phyloP scores from a whole-genome alignment of 1,139 yeast species.

The Hanseniaspora sp. region DNA sequence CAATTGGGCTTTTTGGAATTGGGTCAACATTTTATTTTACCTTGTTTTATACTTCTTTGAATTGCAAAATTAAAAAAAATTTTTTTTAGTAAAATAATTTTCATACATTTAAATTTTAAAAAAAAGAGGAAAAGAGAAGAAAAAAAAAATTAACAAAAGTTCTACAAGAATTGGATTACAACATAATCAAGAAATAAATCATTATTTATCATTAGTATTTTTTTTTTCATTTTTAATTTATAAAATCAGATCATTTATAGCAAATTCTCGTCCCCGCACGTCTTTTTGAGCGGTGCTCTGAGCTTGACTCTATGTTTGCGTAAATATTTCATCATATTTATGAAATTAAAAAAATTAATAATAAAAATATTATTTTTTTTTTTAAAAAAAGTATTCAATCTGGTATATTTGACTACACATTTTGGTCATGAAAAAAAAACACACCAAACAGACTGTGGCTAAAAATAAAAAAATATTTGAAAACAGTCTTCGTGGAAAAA shows the following conservation, averaged over 20 bases:
- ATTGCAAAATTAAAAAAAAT: constrained; percentile 31
- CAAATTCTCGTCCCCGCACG: constrained; percentile 42
- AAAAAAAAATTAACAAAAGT: not conserved
- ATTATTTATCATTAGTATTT: constrained; percentile 16
- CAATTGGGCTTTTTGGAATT: constrained; percentile 92
- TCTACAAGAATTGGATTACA: not conserved
- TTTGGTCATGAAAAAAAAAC: constrained; percentile 18
- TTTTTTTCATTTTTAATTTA: too few species aligned
- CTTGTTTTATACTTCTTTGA: constrained; percentile 71
- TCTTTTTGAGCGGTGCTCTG: constrained; percentile 41
- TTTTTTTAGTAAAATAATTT: not conserved
- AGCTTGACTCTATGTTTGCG: constrained; percentile 91
- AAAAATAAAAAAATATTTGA: constrained; percentile 28
- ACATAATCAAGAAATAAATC: not conserved
- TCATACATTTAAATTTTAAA: not conserved
- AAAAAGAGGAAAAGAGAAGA: too few species aligned
- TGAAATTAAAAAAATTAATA: constrained; percentile 4
- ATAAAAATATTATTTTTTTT: not conserved
- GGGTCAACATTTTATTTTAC: constrained; percentile 81
- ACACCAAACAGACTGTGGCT: constrained; percentile 25
- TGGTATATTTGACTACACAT: constrained; percentile 67
- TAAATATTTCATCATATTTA: constrained; percentile 60
- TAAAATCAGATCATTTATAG: constrained; percentile 19
- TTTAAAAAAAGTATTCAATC: constrained; percentile 33
- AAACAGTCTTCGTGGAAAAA: constrained; percentile 45